Base-by-base conservation (phyloP, 2,329 filamentous ascomycete species). In the Ophiostoma tasmaniense region DNA sequence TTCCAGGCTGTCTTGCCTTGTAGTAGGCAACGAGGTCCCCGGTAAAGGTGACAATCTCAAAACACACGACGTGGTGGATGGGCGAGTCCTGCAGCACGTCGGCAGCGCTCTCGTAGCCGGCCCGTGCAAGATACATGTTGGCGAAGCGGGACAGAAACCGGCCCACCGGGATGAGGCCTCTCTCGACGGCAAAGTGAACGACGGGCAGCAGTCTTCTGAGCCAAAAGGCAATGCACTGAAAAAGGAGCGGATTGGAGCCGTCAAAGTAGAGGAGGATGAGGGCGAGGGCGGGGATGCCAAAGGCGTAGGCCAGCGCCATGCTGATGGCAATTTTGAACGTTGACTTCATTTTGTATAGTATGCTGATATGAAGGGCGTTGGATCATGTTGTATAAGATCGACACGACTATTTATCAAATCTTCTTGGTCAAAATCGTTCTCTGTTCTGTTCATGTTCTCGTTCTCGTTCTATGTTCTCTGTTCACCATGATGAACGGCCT, bases 201-300 rank as follows among this genome's bases (percentile, higher is more conserved):
- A 28, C 17, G 14, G 13, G 62, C 2, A 22, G n/a, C 8, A 13
- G 1, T 11, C 52, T 50, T 3, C 10, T 25, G n/a, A 28, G 33
- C 65, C 66, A 69, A 30, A 25, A 67, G 4, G 5, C 17, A 7
- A 25, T 22, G 25, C 68, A 69, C 30, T 59, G 66, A 7, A 39
- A 33, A 22, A 67, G 59, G 14, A 59, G 1, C 5, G 66, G 30
- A n/a, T 64, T 64, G 33, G 30, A 39, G 59, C 61, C 45, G 66
- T 35, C n/a, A 3, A 22, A 22, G 22, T 67, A 61, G 20, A 67
- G 59, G 6, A 69, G 68, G 20, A 64, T 5, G 61, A 33, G 33
- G 30, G n/a, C 11, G 33, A 64, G 10, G n/a, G 17, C 8, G 33
- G 30, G 17, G 61, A 10, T n/a, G 61, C 61, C 30, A 20, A 14